These are phyloP conservation scores for Didymella pinodella DNA, from an alignment of 2,329 filamentous ascomycete genomes.

Conservation along the genomic window DNA sequence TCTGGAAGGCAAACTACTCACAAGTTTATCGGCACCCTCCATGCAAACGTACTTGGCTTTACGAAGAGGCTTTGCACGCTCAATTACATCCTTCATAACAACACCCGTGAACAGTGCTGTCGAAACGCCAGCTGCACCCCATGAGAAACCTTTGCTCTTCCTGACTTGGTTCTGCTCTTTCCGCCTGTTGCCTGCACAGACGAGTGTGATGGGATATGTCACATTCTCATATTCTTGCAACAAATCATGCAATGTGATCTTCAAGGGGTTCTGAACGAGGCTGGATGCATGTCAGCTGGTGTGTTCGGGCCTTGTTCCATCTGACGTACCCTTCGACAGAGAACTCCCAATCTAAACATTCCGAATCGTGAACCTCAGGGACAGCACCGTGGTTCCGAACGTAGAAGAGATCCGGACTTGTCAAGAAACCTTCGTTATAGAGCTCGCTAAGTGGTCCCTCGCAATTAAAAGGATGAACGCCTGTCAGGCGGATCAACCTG, in stretches of 20 bases:
- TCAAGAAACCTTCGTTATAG: conserved; percentile 84
- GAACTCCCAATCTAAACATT: conserved; percentile 81
- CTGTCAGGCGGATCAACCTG: conserved; percentile 84
- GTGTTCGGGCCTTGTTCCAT: background rate
- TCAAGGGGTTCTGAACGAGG: conserved; percentile 80
- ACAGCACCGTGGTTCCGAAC: conserved; percentile 90
- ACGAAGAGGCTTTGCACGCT: conserved; percentile 70
- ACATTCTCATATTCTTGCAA: conserved; percentile 78
- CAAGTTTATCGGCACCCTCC: conserved; percentile 84
- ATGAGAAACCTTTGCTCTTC: conserved; percentile 93
- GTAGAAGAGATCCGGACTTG: conserved; percentile 86
- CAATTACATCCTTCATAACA: conserved; percentile 74
- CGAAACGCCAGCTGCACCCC: conserved; percentile 86
- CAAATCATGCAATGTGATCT: conserved; percentile 74
- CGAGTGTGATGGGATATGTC: conserved; percentile 85
- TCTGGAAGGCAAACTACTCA: conserved; percentile 37
- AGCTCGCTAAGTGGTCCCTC: conserved; percentile 82
- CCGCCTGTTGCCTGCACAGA: conserved; percentile 88
- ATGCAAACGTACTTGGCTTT: conserved; percentile 86
- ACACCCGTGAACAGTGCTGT: conserved; percentile 90
- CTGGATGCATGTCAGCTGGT: conserved; percentile 39
- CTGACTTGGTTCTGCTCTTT: conserved; percentile 93
- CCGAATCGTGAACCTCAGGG: conserved; percentile 74
- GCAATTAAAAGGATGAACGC: conserved; percentile 89
- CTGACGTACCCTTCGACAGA: conserved; percentile 72